Base-by-base conservation (phyloP, 352 stramenopile genomes). In the Globisporangium lucens region DNA sequence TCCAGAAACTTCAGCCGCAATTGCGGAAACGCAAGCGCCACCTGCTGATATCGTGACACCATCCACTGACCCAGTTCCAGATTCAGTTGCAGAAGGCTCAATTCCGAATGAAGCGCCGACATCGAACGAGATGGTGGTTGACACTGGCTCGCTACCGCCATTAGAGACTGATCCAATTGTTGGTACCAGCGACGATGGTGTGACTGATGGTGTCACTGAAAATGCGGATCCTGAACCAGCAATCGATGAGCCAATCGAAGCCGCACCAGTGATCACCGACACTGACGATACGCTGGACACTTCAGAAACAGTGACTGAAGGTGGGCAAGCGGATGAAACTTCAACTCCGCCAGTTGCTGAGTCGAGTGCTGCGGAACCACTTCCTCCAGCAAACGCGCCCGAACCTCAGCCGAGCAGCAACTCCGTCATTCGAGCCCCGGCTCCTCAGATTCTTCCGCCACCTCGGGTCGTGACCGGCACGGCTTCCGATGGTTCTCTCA, bases 401-500 rank as follows among this genome's bases (percentile, higher is more conserved):
- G 57, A 41, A 8, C 57, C 57, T 24, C 57, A 53, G 41, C 8
- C 36, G 38, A 55, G 22, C 4, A 38, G 13, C n/a, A 22, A 41
- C 15, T 15, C 12, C 13, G 38, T 43, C 12, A 52, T 22, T 22
- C 52, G 33, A 61, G 30, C 30, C 20, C 55, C 55, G 12, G 55
- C 38, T 17, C 15, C 41, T 49, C 41, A 49, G 15, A 49, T 47
- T 35, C 4, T 60, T 43, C 29, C 29, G 2, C 55, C 56, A 6
- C 56, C 33, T 24, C 29, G 20, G 56, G 20, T 61, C 13, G 58
- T 63, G 58, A 63, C 38, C 1, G 22, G 58, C 22, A 63, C n/a
- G 17, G n/a, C 58, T 24, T 38, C 58, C 22, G 51, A 63, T 30
- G 58, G 58, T 15, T 36, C 58, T 20, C 41, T 53, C 36, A 63